These are phyloP conservation scores for Globisporangium echinulatum DNA, from an alignment of 352 stramenopile species.

Conservation along the genomic window DNA sequence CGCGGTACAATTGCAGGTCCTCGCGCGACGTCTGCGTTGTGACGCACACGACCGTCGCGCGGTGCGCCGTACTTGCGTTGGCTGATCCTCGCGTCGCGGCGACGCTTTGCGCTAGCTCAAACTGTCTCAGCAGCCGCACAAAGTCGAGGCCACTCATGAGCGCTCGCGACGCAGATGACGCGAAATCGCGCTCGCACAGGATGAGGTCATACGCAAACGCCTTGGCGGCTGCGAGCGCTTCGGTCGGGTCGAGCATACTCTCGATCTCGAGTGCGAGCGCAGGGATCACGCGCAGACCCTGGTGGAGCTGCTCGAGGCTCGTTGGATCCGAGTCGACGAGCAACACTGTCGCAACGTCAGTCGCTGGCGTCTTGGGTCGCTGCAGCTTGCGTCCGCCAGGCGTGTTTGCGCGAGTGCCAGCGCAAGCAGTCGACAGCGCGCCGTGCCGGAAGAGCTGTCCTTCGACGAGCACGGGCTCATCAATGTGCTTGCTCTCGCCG, in stretches of 20 bases:
- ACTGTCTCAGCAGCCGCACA: constrained; percentile 64
- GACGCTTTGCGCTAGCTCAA: constrained; percentile 60
- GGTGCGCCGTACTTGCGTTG: constrained; percentile 2
- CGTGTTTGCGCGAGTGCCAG: constrained; percentile 1
- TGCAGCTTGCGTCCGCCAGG: too few relatives aligned
- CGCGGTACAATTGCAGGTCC: constrained; percentile 85
- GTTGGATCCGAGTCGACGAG: constrained; percentile 31
- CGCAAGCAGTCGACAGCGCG: background rate
- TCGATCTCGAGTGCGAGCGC: constrained; percentile 36
- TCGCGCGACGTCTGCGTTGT: constrained; percentile 44
- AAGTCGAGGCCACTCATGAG: constrained; percentile 71
- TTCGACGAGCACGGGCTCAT: constrained; percentile 23
- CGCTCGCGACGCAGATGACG: background rate
- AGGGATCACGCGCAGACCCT: constrained; percentile 17
- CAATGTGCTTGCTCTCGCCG: constrained; percentile 44
- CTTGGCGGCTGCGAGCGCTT: constrained; percentile 47
- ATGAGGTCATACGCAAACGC: constrained; percentile 74
- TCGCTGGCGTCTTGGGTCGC: constrained; percentile 4
- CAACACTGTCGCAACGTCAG: constrained; percentile 12
- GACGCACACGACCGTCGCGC: constrained; percentile 69
- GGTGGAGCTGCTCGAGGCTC: constrained; percentile 31
- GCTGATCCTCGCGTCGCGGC: constrained; percentile 3
- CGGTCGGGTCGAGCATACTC: constrained; percentile 42
- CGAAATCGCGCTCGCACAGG: constrained; percentile 72
- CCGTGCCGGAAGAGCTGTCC: constrained; percentile 31